Evolutionary conservation across 768 basidiomycete species (phyloP), one percentile per base, ranked within the genome.

Genomic region (Tricholoma sp.): DNA sequence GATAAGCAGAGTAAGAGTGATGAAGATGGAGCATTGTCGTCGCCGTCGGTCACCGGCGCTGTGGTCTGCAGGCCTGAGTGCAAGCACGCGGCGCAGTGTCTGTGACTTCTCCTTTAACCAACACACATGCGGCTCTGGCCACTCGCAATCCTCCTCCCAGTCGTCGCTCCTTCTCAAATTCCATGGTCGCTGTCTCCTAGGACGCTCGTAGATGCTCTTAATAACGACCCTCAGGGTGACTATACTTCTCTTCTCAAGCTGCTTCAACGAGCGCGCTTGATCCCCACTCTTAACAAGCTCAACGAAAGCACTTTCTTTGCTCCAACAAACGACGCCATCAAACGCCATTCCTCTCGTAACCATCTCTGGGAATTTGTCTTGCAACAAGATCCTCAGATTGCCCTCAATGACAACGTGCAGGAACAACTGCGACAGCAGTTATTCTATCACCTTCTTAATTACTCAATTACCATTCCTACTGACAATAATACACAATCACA

Each of bases 381-480:
- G 24, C 68, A 76, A 17, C 74, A 76, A 55, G 72, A 78, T 51
- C 4, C 11, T 9, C 53, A 63, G 18, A 56, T 62, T 33, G 62
- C 68, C 47, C 64, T 82, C 36, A 77, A 77, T 20, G 94, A 95
- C 72, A 98, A 98, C 68, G 75, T 94, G 31, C 82, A 92, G 56
- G 85, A 90, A 64, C 75, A 82, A 57, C 81, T 98, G 45, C 81
- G 96, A 53, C 94, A 97, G 65, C 88, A 95, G 65, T 79, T 99
- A 52, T 86, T 98, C 65, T 98, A 98, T 68, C 97, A 98, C 70
- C 72, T 98, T 45, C 77, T 98, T 61, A 97, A 98, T 70, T 84
- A 84, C 68, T 83, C 89, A 6, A 67, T 97, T 31, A 63, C 78
- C 17, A 63, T 69, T 13, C 71, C 76, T 4, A 63, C 72, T 2